phyloP scores from a whole-genome alignment of 305 asterid genomes.

The Fraxinus latifolia region DNA sequence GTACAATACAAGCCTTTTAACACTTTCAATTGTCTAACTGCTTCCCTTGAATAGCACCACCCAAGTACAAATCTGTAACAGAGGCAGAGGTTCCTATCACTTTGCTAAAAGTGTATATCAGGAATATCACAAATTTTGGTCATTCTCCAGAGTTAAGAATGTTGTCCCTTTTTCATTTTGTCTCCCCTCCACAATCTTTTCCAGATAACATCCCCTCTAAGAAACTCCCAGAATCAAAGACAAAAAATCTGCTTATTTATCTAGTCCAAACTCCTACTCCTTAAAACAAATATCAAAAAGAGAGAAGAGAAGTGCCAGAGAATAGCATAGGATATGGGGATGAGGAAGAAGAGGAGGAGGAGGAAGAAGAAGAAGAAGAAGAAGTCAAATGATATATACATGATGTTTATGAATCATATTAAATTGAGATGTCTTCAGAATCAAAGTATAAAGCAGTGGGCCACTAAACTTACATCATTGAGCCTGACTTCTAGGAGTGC shows the following conservation, averaged over 20 bases:
- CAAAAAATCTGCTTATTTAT: background rate
- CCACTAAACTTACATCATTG: slow-evolving; percentile 52
- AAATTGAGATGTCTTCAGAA: background rate
- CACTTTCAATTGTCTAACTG: background rate
- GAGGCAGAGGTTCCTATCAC: background rate
- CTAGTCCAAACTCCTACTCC: background rate
- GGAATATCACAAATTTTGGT: background rate
- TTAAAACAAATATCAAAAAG: background rate
- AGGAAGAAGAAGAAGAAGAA: background rate
- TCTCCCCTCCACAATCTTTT: background rate
- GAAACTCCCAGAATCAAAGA: background rate
- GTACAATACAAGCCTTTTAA: background rate
- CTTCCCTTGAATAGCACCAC: background rate
- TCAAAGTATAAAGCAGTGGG: slow-evolving; percentile 1
- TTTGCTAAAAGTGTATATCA: background rate
- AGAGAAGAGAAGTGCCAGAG: background rate
- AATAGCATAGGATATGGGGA: background rate
- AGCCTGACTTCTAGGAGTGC: slow-evolving; percentile 61
- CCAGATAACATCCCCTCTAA: background rate
- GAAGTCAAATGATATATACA: background rate
- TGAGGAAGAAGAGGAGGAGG: background rate
- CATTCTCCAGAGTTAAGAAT: background rate
- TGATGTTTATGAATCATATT: background rate
- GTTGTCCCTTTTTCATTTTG: background rate
- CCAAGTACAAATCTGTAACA: background rate